phyloP scores from a whole-genome alignment of 306 rosid species.

The Prunus persica region Prunus_persica_NCBIv2 NC_034009.1:44650001-44650500 shows the following conservation, averaged over 20 bases:
- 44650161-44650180: too few relatives aligned
- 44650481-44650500: not conserved
- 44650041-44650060: not conserved
- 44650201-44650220: not conserved
- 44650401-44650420: not conserved
- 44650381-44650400: not conserved
- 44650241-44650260: not conserved
- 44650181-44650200: not conserved
- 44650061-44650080: not conserved
- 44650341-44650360: not conserved
- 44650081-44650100: too few relatives aligned
- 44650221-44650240: not conserved
- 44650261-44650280: not conserved
- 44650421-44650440: not conserved
- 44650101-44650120: not conserved
- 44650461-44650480: not conserved
- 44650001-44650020: too few relatives aligned
- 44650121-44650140: not conserved
- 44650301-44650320: not conserved
- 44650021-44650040: too few relatives aligned
- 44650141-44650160: not conserved
- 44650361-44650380: not conserved
- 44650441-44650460: not conserved
- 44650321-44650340: not conserved
- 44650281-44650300: not conserved